Evolutionary conservation across 139 green algal genomes (phyloP).

Genomic region (Asterochloris erici): DNA sequence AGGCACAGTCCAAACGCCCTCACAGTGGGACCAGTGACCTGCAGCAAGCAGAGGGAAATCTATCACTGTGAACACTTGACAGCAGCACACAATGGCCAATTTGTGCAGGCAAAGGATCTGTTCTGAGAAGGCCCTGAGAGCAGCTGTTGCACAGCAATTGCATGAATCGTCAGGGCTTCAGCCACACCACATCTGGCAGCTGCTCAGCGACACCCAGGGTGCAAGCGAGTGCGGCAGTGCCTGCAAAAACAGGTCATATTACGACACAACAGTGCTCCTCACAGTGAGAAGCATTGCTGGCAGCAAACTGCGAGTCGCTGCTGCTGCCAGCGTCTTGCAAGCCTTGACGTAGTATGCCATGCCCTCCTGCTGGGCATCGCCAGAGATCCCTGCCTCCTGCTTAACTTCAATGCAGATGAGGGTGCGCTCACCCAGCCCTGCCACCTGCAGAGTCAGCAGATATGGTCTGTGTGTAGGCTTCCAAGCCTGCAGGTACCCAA

Average conservation of each 20-base stretch:
- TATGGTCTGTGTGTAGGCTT: neutral
- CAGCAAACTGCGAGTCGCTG: neutral
- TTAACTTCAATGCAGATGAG: neutral
- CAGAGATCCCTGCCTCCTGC: neutral
- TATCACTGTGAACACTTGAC: too few species aligned
- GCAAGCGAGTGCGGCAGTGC: neutral
- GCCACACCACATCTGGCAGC: too few species aligned
- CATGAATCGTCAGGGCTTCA: too few species aligned
- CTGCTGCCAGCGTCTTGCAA: neutral
- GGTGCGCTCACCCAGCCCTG: neutral
- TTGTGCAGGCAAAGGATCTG: too few species aligned
- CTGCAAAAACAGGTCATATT: neutral
- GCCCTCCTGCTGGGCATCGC: constrained; percentile 6
- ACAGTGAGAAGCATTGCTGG: neutral
- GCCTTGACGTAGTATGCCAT: neutral
- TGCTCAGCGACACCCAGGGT: neutral
- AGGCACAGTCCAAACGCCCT: constrained; percentile 1
- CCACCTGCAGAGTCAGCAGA: neutral
- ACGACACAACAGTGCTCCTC: neutral
- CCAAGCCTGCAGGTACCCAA: neutral
- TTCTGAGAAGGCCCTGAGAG: too few species aligned
- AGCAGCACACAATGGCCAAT: too few species aligned
- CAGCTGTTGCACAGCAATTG: too few species aligned
- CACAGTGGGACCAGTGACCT: neutral
- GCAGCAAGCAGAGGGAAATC: neutral